Percentiles rank a stretch among this genome's conserved stretches.
Conservation (phyloP, 169 alveolate genomes). For the Cryptosporidium xiaoi region DNA sequence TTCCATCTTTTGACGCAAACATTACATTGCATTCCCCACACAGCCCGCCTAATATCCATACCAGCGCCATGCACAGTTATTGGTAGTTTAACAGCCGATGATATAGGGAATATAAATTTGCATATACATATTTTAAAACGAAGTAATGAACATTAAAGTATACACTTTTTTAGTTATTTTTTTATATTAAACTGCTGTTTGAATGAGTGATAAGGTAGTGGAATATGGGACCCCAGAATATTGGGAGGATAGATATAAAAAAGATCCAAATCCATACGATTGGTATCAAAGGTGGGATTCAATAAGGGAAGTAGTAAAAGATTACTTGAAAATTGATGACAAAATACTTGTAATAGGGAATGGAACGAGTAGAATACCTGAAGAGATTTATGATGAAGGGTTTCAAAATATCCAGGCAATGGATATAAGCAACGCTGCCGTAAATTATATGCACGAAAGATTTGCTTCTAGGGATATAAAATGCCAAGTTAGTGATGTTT, state of each 20-base stretch:
- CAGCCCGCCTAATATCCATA: too few species aligned
- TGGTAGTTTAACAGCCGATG: too few species aligned
- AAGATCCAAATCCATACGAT: constrained; percentile 92
- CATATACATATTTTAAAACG: too few species aligned
- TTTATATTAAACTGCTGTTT: not conserved
- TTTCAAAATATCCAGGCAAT: constrained; percentile 85
- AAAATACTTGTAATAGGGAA: constrained; percentile 88
- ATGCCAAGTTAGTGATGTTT: constrained; percentile 84
- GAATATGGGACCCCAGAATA: constrained; percentile 87
- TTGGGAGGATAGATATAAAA: constrained; percentile 94
- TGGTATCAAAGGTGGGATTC: constrained; percentile 92
- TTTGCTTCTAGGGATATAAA: constrained; percentile 60
- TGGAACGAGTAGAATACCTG: constrained; percentile 91
- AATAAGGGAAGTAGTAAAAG: constrained; percentile 85
- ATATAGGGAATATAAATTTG: too few species aligned
- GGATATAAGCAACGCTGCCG: constrained; percentile 81
- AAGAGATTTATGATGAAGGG: constrained; percentile 92
- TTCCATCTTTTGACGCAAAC: too few species aligned
- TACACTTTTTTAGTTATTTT: too few species aligned
- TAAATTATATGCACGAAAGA: constrained; percentile 64
- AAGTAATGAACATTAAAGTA: too few species aligned
- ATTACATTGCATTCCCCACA: too few species aligned
- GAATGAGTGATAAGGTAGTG: constrained; percentile 69
- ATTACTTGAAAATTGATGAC: constrained; percentile 82
- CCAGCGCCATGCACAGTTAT: too few species aligned